Evolutionary conservation across 495 filamentous ascomycete species (phyloP), one percentile per base, ranked within the genome.

Genomic region (Immersiella caudata): DNA sequence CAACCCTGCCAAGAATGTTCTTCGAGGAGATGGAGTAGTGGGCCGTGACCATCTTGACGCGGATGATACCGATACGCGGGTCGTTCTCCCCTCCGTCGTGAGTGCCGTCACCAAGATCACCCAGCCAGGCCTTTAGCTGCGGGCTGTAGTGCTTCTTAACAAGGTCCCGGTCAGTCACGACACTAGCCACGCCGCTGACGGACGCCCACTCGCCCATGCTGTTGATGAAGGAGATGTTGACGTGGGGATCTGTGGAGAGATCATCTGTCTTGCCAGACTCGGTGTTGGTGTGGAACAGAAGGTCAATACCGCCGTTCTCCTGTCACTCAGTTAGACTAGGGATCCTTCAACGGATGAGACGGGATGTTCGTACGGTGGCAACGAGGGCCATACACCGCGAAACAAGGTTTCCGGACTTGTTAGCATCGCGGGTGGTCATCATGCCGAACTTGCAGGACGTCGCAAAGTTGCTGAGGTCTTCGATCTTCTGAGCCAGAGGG

Each of bases 271-370:
- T 97, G 78, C 92, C 91, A 40, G 92, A 93, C 76, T 95, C 91
- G 67, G 92, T 93, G 82, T 97, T 97, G 70, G 93, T 92, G 81
- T 95, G 89, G 86, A 98, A 97, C 79, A 96, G 84, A 56, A 96
- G 87, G 77, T 97, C 93, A 59, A 96, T 85, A 72, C 90, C 90
- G 69, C 88, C 87, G 68, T 84, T 83, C 79, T 95, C 89, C 91
- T 94, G n/a, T 62, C 27, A 57, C 9, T 29, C 26, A 25, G 29
- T 64, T 35, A 27, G 36, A 6, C 14, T 35, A 21, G n/a, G n/a
- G n/a, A n/a, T 54, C 55, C n/a, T 9, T 24, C 22, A 18, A 18
- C 22, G 16, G 22, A 21, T n/a, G 24, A 12, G 24, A 6, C 0
- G 22, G 16, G 11, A 35, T 51, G 20, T 12, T 65, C 79, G 56